Percentiles rank a stretch among this genome's conserved stretches.
Evolutionary conservation across 768 basidiomycete genomes (phyloP).

Genomic region (Leccinellum rugosiceps): DNA sequence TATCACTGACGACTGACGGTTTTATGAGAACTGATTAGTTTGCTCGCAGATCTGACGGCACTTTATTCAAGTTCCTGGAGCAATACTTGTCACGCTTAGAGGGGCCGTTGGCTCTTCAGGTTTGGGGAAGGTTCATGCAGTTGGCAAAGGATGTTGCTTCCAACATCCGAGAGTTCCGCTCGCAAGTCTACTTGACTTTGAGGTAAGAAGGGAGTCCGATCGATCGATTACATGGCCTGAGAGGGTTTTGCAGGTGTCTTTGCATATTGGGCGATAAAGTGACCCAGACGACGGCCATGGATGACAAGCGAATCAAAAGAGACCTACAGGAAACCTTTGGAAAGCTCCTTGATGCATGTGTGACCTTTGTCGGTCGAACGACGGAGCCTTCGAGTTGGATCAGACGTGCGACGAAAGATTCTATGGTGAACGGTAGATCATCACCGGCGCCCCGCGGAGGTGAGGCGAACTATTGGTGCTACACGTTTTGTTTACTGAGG

Average conservation of each 20-base stretch:
- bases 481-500: constrained; percentile 1
- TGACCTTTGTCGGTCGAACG: constrained; percentile 69
- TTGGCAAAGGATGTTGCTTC: constrained; percentile 76
- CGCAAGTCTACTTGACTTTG: constrained; percentile 68
- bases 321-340: constrained; percentile 91
- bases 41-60: constrained; percentile 61
- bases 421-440: constrained; percentile 64
- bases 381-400: constrained; percentile 80
- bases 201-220: constrained; percentile 45
- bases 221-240: constrained; percentile 10
- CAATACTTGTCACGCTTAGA: constrained; percentile 81
- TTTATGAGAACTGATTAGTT: constrained; percentile 2
- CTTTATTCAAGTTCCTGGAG: constrained; percentile 85
- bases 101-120: constrained; percentile 88
- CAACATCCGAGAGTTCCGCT: constrained; percentile 63
- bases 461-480: constrained; percentile 22
- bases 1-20: constrained; percentile 1
- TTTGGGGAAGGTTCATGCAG: constrained; percentile 79
- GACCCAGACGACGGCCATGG: constrained; percentile 85
- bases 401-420: constrained; percentile 62
- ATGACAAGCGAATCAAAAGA: constrained; percentile 82
- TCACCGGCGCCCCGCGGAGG: constrained; percentile 62
- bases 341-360: constrained; percentile 79
- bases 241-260: constrained; percentile 52
- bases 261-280: constrained; percentile 80